Percentiles rank a stretch among this genome's conserved stretches.
Evolutionary conservation across 495 filamentous ascomycete species (phyloP).

Genomic region (Hypomontagnella submonticulosa): DNA sequence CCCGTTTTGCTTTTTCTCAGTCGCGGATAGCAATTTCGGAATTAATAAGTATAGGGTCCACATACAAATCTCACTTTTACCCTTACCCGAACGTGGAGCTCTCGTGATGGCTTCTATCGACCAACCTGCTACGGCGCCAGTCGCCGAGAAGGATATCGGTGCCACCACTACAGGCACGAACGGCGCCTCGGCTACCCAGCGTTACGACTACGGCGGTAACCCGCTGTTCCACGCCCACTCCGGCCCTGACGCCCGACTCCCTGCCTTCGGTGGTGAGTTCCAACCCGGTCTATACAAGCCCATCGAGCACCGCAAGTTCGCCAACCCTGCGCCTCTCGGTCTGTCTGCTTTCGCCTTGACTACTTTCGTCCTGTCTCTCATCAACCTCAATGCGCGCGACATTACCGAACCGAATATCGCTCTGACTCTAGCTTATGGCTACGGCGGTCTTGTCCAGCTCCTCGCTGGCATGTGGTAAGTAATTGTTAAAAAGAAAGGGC

Average conservation of each 20-base stretch:
- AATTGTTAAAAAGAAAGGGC: background rate
- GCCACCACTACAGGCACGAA: conserved; percentile 44
- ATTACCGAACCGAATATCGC: conserved; percentile 73
- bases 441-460: conserved; percentile 91
- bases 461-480: conserved; percentile 98
- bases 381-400: conserved; percentile 79
- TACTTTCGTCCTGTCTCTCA: conserved; percentile 87
- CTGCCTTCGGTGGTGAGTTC: conserved; percentile 94
- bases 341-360: conserved; percentile 93
- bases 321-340: conserved; percentile 87
- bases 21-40: conserved; percentile 24
- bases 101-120: conserved; percentile 44
- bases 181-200: conserved; percentile 41
- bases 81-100: conserved; percentile 1
- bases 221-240: conserved; percentile 78
- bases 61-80: background rate
- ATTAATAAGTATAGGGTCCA: conserved; percentile 24
- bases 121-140: conserved; percentile 17
- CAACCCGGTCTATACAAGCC: conserved; percentile 91
- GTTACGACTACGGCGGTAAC: conserved; percentile 68
- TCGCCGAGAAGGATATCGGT: conserved; percentile 49
- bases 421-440: conserved; percentile 76
- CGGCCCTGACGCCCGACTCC: conserved; percentile 67
- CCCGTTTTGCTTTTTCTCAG: conserved; percentile 13
- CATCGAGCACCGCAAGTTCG: conserved; percentile 81